phyloP scores from a whole-genome alignment of 257 asterid genomes.

The Solanum pinnatisectum region DNA sequence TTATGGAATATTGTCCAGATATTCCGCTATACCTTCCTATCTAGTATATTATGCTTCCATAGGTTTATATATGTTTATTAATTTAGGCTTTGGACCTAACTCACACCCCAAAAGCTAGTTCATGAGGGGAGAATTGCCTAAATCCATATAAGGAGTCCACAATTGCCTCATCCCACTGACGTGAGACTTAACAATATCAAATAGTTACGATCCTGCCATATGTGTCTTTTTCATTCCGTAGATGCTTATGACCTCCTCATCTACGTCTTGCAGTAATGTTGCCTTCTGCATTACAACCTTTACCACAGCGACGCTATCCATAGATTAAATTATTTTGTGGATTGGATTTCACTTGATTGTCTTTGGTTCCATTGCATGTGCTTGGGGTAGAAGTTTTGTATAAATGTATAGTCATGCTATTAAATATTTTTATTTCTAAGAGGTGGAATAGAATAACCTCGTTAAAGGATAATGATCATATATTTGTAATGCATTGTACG shows the following conservation, averaged over 20 bases:
- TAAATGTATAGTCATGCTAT: no score
- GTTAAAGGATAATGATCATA: no score
- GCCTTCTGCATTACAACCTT: neutral
- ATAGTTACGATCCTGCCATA: neutral
- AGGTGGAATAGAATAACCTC: no score
- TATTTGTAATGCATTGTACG: no score
- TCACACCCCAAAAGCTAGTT: neutral
- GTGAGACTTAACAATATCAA: neutral
- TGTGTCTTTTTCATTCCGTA: neutral
- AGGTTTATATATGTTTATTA: neutral
- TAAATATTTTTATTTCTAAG: no score
- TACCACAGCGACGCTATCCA: neutral
- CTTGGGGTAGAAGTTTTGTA: no score
- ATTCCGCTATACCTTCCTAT: neutral
- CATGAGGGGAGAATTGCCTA: neutral
- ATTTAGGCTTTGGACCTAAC: neutral
- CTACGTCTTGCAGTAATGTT: neutral
- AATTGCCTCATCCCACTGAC: neutral
- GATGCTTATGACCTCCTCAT: neutral
- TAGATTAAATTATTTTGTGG: neutral
- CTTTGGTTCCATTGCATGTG: no score
- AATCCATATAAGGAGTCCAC: neutral
- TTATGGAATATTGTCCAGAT: neutral
- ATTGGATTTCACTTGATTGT: no score
- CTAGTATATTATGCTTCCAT: neutral